Base-by-base conservation (phyloP, 1,284 basidiomycete genomes). In the Irpex rosettiformis region DNA sequence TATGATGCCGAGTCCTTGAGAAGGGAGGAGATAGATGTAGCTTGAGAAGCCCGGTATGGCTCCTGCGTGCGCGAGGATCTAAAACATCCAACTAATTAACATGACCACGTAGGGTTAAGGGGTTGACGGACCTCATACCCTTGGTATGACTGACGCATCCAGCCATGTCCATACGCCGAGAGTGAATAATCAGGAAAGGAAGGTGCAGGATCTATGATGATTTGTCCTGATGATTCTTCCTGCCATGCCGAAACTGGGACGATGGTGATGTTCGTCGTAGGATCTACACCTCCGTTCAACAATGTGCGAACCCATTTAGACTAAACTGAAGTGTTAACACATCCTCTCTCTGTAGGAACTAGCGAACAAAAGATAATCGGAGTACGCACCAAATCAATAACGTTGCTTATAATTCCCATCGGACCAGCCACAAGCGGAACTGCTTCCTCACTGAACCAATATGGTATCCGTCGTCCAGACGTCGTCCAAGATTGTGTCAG, bases 361-460 rank as follows among this genome's bases (percentile, higher is more conserved):
- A n/a, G n/a, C n/a, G n/a, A n/a, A n/a, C n/a, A n/a, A n/a, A n/a
- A n/a, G n/a, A n/a, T n/a, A n/a, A n/a, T n/a, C n/a, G n/a, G n/a
- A n/a, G n/a, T n/a, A 51, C 64, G 13, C 43, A 69, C 67, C 63
- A 71, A 52, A 47, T 71, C 70, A 25, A 63, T 58, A 3, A 62
- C 59, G 42, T 58, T 70, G 63, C 69, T 33, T 4, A 81, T 66
- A 3, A 82, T 65, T 13, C 79, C 79, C 3, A 75, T 79, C 0
- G 78, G 71, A 1, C 78, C 79, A 3, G 78, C 76, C 69, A 59
- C 55, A 1, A 70, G 18, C 3, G 61, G 61, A 2, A 59, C 43
- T 1, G 10, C 48, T 4, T 55, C 30, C 13, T 65, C 62, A 13
- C 54, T 47, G 37, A 62, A 58, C 66, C 63, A 66, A 25, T 55